A percentile compares a stretch with the other conserved stretches of the same genome.
These are phyloP conservation scores for Lentinula boryana DNA, from an alignment of 768 basidiomycete genomes.

Conservation along the genomic window DNA sequence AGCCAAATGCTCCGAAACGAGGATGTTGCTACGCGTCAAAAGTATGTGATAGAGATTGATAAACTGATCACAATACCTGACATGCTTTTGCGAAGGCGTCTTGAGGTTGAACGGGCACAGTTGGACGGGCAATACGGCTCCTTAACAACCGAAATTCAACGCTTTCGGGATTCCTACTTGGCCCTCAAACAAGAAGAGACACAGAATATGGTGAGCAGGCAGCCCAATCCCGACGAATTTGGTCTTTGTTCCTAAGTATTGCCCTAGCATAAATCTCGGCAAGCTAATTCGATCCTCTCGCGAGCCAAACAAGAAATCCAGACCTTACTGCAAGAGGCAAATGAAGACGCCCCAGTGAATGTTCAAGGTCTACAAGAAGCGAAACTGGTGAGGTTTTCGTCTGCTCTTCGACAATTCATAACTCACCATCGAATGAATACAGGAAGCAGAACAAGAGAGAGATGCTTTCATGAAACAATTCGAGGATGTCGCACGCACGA, in stretches of 20 bases:
- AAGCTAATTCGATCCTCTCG: conserved; percentile 18
- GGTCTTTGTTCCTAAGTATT: neutral
- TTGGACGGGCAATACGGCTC: conserved; percentile 31
- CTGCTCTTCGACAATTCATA: neutral
- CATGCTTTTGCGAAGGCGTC: conserved; percentile 31
- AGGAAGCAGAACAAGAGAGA: conserved; percentile 58
- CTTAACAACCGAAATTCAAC: conserved; percentile 19
- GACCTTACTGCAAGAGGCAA: conserved; percentile 51
- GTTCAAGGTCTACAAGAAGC: conserved; percentile 51
- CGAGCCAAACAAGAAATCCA: conserved; percentile 28
- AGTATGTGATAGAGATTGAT: conserved; percentile 25
- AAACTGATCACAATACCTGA: neutral
- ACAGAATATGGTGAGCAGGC: neutral
- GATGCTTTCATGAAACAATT: conserved; percentile 42
- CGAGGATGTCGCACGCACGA: conserved; percentile 35
- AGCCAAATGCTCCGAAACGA: conserved; percentile 13
- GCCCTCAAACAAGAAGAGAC: neutral
- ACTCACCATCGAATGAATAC: conserved; percentile 5
- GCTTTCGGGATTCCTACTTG: conserved; percentile 20
- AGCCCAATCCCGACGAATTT: neutral
- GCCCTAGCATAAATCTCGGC: conserved; percentile 21
- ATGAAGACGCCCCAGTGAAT: conserved; percentile 63
- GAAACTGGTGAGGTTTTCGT: conserved; percentile 38
- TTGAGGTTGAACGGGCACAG: conserved; percentile 29
- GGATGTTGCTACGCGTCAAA: conserved; percentile 41